Conservation (phyloP, 2,329 filamentous ascomycete species). For the Penicillium sp. region DNA sequence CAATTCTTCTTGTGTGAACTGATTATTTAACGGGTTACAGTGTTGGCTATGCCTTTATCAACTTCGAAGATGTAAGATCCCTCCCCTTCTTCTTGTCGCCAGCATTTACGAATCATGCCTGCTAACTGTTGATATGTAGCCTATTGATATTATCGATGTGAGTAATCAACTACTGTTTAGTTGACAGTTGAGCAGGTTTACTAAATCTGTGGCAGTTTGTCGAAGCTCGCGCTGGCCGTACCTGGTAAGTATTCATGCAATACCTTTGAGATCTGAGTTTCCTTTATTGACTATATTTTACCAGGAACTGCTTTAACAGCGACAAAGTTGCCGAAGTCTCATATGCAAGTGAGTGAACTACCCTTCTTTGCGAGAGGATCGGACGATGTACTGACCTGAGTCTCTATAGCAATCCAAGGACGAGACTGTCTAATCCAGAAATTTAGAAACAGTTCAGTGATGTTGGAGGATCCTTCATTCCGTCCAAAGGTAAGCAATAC, state of each 20-base stretch:
- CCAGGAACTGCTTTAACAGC: constrained; percentile 74
- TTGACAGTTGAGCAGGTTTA: background rate
- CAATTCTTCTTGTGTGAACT: background rate
- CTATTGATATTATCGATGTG: constrained; percentile 69
- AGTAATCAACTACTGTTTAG: constrained; percentile 26
- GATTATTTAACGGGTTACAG: constrained; percentile 43
- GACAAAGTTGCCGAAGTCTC: constrained; percentile 86
- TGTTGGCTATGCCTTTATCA: constrained; percentile 96
- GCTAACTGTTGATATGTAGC: constrained; percentile 48
- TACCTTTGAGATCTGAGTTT: background rate
- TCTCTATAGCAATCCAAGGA: constrained; percentile 72
- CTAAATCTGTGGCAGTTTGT: constrained; percentile 57
- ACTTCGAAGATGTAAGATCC: constrained; percentile 71
- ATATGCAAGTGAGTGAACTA: constrained; percentile 74
- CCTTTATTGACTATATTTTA: constrained; percentile 14
- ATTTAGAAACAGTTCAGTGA: constrained; percentile 94
- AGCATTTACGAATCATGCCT: background rate
- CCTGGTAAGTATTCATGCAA: constrained; percentile 51
- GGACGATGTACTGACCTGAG: constrained; percentile 23
- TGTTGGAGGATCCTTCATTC: constrained; percentile 78
- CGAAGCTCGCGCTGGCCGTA: constrained; percentile 63
- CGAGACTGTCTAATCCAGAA: constrained; percentile 88
- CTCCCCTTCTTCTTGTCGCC: constrained; percentile 1
- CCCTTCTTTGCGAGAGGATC: background rate
- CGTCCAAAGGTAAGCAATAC: constrained; percentile 67